Percentiles rank a stretch among this genome's conserved stretches.
phyloP scores from a whole-genome alignment of 352 stramenopile species.

The Phytophthora pluvialis region DNA sequence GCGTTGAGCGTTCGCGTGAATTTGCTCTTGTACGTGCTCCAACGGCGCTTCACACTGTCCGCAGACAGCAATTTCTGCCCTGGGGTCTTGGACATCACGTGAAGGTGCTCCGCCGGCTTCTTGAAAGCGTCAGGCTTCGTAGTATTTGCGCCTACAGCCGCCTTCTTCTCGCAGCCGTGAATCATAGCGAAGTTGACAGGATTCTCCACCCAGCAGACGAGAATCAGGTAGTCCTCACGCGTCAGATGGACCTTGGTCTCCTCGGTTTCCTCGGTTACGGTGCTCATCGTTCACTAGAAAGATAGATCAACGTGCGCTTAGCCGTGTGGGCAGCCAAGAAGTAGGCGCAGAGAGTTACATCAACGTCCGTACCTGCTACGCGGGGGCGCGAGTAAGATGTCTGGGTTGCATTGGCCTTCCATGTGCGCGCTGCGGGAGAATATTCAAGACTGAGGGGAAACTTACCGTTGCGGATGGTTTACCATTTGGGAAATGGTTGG shows the following conservation, averaged over 20 bases:
- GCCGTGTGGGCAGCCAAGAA: too few relatives aligned
- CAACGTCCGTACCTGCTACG: slow-evolving; percentile 4
- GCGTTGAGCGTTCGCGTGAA: too few relatives aligned
- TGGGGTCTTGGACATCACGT: slow-evolving; percentile 5
- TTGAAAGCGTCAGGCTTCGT: slow-evolving; percentile 15
- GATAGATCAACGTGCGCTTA: too few relatives aligned
- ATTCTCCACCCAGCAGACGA: slow-evolving; percentile 22
- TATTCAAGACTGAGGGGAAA: slow-evolving; percentile 2
- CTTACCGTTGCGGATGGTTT: slow-evolving; percentile 8
- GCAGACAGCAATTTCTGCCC: slow-evolving; percentile 1
- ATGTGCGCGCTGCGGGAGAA: slow-evolving; percentile 1
- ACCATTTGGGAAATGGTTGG: neutral
- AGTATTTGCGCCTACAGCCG: slow-evolving; percentile 4
- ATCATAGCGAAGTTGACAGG: slow-evolving; percentile 7
- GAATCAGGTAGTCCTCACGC: slow-evolving; percentile 12
- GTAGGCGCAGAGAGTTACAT: neutral
- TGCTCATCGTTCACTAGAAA: slow-evolving; percentile 1
- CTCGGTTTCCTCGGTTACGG: neutral
- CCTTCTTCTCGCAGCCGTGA: slow-evolving; percentile 13
- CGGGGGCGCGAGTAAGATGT: neutral
- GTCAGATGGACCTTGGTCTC: slow-evolving; percentile 7
- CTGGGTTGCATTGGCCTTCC: neutral
- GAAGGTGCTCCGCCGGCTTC: slow-evolving; percentile 6
- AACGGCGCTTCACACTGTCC: slow-evolving; percentile 8
- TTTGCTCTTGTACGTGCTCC: too few relatives aligned